Percentiles rank a stretch among this genome's conserved stretches.
phyloP scores from a whole-genome alignment of 768 basidiomycete genomes.

The Calocybe gangraenosa region DNA sequence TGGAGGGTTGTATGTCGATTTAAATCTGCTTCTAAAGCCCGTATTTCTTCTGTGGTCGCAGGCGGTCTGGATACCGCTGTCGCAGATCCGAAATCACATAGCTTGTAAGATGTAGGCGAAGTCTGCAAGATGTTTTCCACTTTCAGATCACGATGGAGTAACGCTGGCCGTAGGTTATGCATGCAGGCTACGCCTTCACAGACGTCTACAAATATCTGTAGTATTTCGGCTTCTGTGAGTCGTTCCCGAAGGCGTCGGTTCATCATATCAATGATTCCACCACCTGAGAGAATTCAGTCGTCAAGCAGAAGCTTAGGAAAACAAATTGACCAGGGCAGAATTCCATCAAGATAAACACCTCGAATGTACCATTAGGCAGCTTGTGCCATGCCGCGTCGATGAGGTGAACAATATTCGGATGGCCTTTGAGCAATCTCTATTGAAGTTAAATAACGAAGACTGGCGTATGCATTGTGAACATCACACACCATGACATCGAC shows the following conservation, averaged over 20 bases:
- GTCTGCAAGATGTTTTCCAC: slow-evolving; percentile 98
- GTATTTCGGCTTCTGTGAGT: slow-evolving; percentile 91
- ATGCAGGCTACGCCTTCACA: slow-evolving; percentile 96
- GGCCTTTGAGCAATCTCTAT: slow-evolving; percentile 86
- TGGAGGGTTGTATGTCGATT: slow-evolving; percentile 95
- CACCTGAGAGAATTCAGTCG: slow-evolving; percentile 48
- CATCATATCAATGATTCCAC: slow-evolving; percentile 99
- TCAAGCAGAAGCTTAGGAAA: slow-evolving; percentile 1
- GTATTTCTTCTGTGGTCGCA: slow-evolving; percentile 76
- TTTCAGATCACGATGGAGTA: slow-evolving; percentile 96
- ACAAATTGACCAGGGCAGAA: slow-evolving; percentile 75
- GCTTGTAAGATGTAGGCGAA: slow-evolving; percentile 79
- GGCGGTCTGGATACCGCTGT: slow-evolving; percentile 75
- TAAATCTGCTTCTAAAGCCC: slow-evolving; percentile 84
- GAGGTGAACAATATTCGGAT: slow-evolving; percentile 93
- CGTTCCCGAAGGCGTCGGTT: slow-evolving; percentile 93
- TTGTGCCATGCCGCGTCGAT: slow-evolving; percentile 93
- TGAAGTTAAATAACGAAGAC: slow-evolving; percentile 23
- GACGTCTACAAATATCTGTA: slow-evolving; percentile 97
- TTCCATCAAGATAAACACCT: slow-evolving; percentile 99
- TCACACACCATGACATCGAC: slow-evolving; percentile 93
- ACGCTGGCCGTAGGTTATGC: slow-evolving; percentile 87
- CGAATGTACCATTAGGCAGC: slow-evolving; percentile 78
- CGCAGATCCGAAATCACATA: slow-evolving; percentile 98
- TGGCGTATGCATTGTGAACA: slow-evolving; percentile 1